phyloP scores from a whole-genome alignment of 495 filamentous ascomycete genomes.

The Xylaria castorea region DNA sequence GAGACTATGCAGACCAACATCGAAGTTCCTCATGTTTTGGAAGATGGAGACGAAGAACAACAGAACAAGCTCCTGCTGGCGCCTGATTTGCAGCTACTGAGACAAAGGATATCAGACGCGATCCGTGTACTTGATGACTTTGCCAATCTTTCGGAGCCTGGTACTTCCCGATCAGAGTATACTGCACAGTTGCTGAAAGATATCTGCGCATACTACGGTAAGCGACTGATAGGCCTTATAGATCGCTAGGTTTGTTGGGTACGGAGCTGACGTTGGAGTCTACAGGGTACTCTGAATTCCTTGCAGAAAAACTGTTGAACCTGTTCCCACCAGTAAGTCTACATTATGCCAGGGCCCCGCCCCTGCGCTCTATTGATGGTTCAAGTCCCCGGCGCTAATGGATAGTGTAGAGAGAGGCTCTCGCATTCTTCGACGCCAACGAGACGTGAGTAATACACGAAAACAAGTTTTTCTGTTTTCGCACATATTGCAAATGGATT shows the following conservation, averaged over 20 bases:
- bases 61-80: slow-evolving; percentile 65
- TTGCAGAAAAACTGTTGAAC: slow-evolving; percentile 86
- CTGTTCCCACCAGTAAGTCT: slow-evolving; percentile 75
- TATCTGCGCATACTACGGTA: slow-evolving; percentile 86
- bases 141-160: slow-evolving; percentile 75
- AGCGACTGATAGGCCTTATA: neutral
- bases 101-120: slow-evolving; percentile 90
- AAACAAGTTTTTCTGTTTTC: neutral
- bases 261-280: slow-evolving; percentile 49
- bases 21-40: slow-evolving; percentile 73
- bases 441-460: slow-evolving; percentile 60
- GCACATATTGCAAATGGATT: slow-evolving; percentile 32
- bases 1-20: slow-evolving; percentile 97
- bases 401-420: slow-evolving; percentile 70
- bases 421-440: slow-evolving; percentile 98
- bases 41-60: slow-evolving; percentile 53
- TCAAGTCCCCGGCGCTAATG: neutral
- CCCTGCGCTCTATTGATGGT: neutral
- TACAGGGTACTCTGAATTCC: slow-evolving; percentile 81
- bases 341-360: neutral
- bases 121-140: slow-evolving; percentile 91
- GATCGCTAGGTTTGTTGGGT: neutral
- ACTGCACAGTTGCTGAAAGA: slow-evolving; percentile 85
- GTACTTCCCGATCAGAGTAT: slow-evolving; percentile 84
- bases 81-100: slow-evolving; percentile 87